Evolutionary conservation across 2,329 filamentous ascomycete genomes (phyloP).

Genomic region (Aspergillus persii): DNA sequence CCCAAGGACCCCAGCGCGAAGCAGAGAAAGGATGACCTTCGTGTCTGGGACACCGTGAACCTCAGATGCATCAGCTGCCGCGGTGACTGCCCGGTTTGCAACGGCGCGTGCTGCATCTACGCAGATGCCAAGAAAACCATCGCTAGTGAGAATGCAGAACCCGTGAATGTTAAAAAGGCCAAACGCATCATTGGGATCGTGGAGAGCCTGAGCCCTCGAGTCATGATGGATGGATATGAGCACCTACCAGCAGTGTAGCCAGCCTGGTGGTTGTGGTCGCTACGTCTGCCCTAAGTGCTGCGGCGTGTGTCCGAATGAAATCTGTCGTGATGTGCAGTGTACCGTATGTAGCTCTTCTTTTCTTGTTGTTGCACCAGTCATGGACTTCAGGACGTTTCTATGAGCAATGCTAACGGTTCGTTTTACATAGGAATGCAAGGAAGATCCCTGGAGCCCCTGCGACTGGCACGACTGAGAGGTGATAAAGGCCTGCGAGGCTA

Average conservation of each 20-base stretch:
- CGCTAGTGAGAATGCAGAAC: conserved; percentile 12
- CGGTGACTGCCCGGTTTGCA: conserved; percentile 29
- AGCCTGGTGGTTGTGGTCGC: conserved; percentile 27
- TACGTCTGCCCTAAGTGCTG: conserved; percentile 36
- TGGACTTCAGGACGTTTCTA: not conserved
- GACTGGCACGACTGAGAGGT: conserved; percentile 30
- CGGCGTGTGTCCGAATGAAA: conserved; percentile 31
- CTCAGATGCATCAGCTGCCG: conserved; percentile 31
- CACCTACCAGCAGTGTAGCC: conserved; percentile 35
- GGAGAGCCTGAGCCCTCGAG: conserved; percentile 19
- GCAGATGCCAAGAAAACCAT: conserved; percentile 12
- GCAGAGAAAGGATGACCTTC: conserved; percentile 13
- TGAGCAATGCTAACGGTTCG: not conserved
- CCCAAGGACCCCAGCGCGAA: not conserved
- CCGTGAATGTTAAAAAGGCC: conserved; percentile 15
- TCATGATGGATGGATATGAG: conserved; percentile 27
- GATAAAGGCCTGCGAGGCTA: not conserved
- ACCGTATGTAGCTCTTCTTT: conserved; percentile 20
- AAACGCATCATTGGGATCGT: conserved; percentile 21
- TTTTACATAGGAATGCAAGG: conserved; percentile 31
- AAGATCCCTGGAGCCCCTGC: conserved; percentile 31
- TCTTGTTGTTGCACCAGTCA: not conserved
- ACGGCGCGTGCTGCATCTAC: conserved; percentile 33
- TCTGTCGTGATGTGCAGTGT: conserved; percentile 36
- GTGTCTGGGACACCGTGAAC: conserved; percentile 31